Conservation (phyloP, 495 filamentous ascomycete species). For the Talaromyces wortmannii region DNA sequence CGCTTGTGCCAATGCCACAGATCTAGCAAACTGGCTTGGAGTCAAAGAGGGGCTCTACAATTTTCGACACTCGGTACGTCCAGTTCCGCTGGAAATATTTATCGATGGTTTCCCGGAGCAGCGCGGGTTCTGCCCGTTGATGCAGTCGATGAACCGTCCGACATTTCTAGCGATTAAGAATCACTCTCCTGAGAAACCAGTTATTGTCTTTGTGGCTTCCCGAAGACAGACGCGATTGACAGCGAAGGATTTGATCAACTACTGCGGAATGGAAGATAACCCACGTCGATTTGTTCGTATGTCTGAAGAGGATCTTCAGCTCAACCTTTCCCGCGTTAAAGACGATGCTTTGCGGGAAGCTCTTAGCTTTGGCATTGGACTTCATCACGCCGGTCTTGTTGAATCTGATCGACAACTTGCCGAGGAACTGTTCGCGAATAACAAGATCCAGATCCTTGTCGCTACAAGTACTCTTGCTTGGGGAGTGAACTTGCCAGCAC, state of each 20-base stretch:
- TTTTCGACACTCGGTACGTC: constrained; percentile 95
- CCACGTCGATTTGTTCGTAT: constrained; percentile 86
- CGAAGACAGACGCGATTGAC: constrained; percentile 91
- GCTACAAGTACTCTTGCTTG: constrained; percentile 97
- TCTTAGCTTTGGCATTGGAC: constrained; percentile 89
- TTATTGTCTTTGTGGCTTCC: constrained; percentile 97
- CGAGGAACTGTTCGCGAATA: constrained; percentile 92
- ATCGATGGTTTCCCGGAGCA: constrained; percentile 97
- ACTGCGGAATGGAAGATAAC: constrained; percentile 97
- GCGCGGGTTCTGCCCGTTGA: constrained; percentile 91
- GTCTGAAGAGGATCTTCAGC: constrained; percentile 87
- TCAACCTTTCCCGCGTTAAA: constrained; percentile 78
- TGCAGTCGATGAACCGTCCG: constrained; percentile 98
- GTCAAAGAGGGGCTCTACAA: constrained; percentile 97
- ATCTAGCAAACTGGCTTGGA: constrained; percentile 93
- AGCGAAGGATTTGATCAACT: constrained; percentile 91
- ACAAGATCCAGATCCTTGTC: constrained; percentile 95
- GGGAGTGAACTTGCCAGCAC: constrained; percentile 97
- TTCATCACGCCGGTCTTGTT: constrained; percentile 95
- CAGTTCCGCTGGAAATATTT: constrained; percentile 90
- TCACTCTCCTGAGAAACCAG: constrained; percentile 92
- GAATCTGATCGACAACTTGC: constrained; percentile 87
- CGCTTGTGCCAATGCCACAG: constrained; percentile 90
- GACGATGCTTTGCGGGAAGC: constrained; percentile 88
- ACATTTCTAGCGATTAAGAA: constrained; percentile 95